Percentiles rank a stretch among this genome's conserved stretches.
Conservation (phyloP, 225 moss, liverwort and hornwort species). For the Bryum argenteum region DNA sequence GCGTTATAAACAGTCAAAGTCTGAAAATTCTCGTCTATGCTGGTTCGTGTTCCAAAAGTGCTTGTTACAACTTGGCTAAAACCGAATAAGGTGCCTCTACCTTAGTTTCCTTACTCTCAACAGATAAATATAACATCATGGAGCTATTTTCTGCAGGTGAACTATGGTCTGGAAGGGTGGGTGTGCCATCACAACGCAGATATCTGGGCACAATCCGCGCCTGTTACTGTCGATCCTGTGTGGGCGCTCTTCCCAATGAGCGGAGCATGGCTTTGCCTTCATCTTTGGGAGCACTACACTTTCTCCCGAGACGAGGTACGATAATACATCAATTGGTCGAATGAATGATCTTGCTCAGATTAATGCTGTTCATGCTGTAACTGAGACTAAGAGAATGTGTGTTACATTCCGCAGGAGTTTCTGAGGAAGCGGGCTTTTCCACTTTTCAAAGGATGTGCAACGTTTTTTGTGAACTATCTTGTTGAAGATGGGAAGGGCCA, state of each 20-base stretch:
- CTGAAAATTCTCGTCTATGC: too few relatives aligned
- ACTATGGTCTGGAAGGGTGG: constrained; percentile 92
- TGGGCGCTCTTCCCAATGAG: constrained; percentile 97
- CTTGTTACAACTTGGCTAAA: too few relatives aligned
- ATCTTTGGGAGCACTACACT: constrained; percentile 94
- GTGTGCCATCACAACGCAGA: constrained; percentile 96
- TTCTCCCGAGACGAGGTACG: constrained; percentile 84
- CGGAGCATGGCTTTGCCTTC: constrained; percentile 95
- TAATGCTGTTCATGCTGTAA: background rate
- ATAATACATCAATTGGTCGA: background rate
- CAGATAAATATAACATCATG: constrained; percentile 7
- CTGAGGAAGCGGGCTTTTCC: constrained; percentile 72
- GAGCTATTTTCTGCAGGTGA: constrained; percentile 59
- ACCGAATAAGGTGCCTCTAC: too few relatives aligned
- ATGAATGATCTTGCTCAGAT: too few relatives aligned
- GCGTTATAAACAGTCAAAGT: too few relatives aligned
- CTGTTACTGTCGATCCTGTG: constrained; percentile 87
- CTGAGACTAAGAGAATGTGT: background rate
- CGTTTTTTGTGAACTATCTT: constrained; percentile 81
- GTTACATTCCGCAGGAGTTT: constrained; percentile 54
- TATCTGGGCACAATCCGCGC: constrained; percentile 97
- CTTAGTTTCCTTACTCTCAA: background rate
- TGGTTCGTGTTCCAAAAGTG: too few relatives aligned
- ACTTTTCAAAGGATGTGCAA: constrained; percentile 70
- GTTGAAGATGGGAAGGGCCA: constrained; percentile 78